A percentile compares a stretch with the other conserved stretches of the same genome.
Evolutionary conservation across 2,329 filamentous ascomycete genomes (phyloP).

Genomic region (Zymoseptoria pseudotritici): DNA sequence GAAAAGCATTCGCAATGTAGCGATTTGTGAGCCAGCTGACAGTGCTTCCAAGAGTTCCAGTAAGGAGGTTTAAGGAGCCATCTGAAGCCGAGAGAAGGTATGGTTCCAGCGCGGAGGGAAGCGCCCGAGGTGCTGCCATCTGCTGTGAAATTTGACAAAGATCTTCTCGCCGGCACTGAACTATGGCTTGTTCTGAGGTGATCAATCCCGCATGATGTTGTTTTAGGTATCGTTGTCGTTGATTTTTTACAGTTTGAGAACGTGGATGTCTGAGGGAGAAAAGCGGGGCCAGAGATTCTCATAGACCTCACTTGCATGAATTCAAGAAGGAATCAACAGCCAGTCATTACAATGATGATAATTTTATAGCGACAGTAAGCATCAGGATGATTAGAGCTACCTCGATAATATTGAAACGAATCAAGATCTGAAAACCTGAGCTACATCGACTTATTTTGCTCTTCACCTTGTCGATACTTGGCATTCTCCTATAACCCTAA

Average conservation of each 20-base stretch:
- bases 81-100: constrained; percentile 54
- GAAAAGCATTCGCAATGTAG: constrained; percentile 43
- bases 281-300: neutral
- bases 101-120: constrained; percentile 58
- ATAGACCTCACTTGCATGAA: neutral
- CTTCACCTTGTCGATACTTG: neutral
- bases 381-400: neutral
- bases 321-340: neutral
- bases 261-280: neutral
- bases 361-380: neutral
- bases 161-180: neutral
- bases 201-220: neutral
- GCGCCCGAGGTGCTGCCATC: constrained; percentile 1
- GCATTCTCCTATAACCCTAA: neutral
- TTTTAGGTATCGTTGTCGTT: neutral
- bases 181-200: neutral
- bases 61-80: constrained; percentile 58
- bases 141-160: neutral
- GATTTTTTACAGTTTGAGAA: neutral
- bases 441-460: neutral
- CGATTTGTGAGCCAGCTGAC: constrained; percentile 51
- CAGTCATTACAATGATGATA: neutral
- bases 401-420: neutral
- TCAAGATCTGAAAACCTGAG: neutral
- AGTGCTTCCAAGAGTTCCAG: constrained; percentile 50